Evolutionary conservation across 2,329 filamentous ascomycete species (phyloP).

Genomic region (Aspergillus udagawae): DNA sequence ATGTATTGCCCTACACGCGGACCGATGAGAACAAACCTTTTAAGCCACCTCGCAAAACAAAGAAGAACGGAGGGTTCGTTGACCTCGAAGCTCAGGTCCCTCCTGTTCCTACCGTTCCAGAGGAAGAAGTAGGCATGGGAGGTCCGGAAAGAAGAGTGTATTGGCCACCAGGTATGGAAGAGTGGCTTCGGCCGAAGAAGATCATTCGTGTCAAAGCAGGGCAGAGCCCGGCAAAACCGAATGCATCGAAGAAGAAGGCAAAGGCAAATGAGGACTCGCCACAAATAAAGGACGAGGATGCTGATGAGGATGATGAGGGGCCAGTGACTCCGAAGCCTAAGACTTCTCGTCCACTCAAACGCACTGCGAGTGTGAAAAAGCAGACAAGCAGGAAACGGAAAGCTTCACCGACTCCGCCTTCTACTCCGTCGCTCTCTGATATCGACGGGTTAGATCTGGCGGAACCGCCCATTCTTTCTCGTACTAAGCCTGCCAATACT

Average conservation of each 20-base stretch:
- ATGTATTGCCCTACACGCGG: conserved; percentile 72
- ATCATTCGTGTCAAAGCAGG: conserved; percentile 28
- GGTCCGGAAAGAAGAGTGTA: conserved; percentile 78
- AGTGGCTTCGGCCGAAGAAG: conserved; percentile 82
- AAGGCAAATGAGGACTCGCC: conserved; percentile 1
- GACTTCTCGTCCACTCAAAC: conserved; percentile 5
- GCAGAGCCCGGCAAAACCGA: conserved; percentile 17
- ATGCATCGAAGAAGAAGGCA: conserved; percentile 15
- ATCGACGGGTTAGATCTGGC: conserved; percentile 10
- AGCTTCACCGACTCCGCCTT: conserved; percentile 17
- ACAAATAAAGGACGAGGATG: not conserved
- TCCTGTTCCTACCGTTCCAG: conserved; percentile 49
- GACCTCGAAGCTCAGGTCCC: conserved; percentile 42
- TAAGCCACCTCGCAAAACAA: conserved; percentile 46
- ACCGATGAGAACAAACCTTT: conserved; percentile 67
- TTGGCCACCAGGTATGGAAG: conserved; percentile 85
- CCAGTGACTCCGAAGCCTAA: conserved; percentile 17
- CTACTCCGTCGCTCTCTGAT: conserved; percentile 26
- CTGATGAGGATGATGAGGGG: conserved; percentile 4
- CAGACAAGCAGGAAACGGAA: conserved; percentile 28
- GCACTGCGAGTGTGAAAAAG: conserved; percentile 15
- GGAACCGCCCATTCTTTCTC: conserved; percentile 8
- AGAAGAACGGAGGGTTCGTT: conserved; percentile 40
- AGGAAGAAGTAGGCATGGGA: conserved; percentile 79
- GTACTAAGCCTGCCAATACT: conserved; percentile 3